Percentiles rank a stretch among this genome's conserved stretches.
Conservation (phyloP, 208 protist species). For the Acanthamoeba castellanii region DNA sequence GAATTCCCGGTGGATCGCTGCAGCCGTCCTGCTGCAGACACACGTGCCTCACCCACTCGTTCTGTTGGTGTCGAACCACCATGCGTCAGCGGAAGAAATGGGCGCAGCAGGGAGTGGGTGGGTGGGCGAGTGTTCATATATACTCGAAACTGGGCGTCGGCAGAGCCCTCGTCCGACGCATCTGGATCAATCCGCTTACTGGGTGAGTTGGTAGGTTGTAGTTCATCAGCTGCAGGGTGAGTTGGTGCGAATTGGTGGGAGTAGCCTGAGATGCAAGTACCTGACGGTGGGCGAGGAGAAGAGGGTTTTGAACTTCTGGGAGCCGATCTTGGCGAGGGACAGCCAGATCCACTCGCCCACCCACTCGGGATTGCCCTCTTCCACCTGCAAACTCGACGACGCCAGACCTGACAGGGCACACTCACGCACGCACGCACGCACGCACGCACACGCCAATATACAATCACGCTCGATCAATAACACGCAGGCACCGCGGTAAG, state of each 20-base stretch:
- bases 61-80: background rate
- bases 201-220: too few species aligned
- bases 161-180: background rate
- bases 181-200: background rate
- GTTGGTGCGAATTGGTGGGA: background rate
- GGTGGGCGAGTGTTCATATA: too few species aligned
- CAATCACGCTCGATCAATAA: too few species aligned
- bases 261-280: background rate
- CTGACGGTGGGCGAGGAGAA: background rate
- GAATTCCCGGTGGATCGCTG: conserved; percentile 21
- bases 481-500: too few species aligned
- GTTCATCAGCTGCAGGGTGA: too few species aligned
- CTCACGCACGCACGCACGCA: background rate
- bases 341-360: conserved; percentile 66
- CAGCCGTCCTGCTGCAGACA: conserved; percentile 29
- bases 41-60: conserved; percentile 31
- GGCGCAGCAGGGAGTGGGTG: background rate
- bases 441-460: too few species aligned
- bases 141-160: conserved; percentile 18
- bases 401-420: conserved; percentile 22
- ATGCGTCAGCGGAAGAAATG: background rate
- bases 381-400: conserved; percentile 57
- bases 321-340: conserved; percentile 9
- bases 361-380: conserved; percentile 62
- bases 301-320: conserved; percentile 49